These are phyloP conservation scores for Ampelocalamus luodianensis DNA, from an alignment of 176 grass and related monocot genomes.

Conservation along the genomic window DNA sequence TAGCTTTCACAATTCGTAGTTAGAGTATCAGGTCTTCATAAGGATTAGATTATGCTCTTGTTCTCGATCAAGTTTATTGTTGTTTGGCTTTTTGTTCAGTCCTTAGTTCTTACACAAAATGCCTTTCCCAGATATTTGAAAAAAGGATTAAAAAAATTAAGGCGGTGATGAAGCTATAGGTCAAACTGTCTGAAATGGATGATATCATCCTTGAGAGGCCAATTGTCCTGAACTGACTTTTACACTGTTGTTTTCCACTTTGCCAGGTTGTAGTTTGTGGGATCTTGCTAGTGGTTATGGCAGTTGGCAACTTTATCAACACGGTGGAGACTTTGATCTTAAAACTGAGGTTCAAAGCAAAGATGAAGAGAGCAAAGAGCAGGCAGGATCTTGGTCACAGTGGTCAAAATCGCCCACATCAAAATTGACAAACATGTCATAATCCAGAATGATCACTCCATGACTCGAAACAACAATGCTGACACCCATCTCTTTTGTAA, in stretches of 20 bases:
- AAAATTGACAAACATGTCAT: slow-evolving; percentile 38
- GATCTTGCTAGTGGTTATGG: slow-evolving; percentile 88
- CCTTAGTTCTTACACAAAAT: background rate
- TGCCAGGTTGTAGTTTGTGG: slow-evolving; percentile 75
- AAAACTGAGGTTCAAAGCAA: slow-evolving; percentile 85
- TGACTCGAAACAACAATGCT: slow-evolving; percentile 29
- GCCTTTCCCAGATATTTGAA: background rate
- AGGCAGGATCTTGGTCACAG: slow-evolving; percentile 54
- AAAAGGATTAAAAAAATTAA: background rate
- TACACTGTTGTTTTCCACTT: background rate
- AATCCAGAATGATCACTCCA: background rate
- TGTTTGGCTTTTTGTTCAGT: background rate
- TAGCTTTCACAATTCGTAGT: background rate
- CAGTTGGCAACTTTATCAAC: slow-evolving; percentile 85
- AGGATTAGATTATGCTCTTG: background rate
- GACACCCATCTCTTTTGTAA: slow-evolving; percentile 52
- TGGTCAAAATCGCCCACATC: slow-evolving; percentile 34
- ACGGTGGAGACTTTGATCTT: slow-evolving; percentile 75
- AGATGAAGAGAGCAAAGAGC: slow-evolving; percentile 77
- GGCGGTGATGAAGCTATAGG: background rate
- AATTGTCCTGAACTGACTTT: slow-evolving; percentile 3
- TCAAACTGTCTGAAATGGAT: slow-evolving; percentile 3
- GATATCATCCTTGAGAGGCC: background rate
- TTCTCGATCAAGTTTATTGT: background rate
- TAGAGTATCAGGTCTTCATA: slow-evolving; percentile 18